A percentile compares a stretch with the other conserved stretches of the same genome.
Conservation (phyloP, 2,329 filamentous ascomycete genomes). For the Aspergillus pseudoterreus region DNA sequence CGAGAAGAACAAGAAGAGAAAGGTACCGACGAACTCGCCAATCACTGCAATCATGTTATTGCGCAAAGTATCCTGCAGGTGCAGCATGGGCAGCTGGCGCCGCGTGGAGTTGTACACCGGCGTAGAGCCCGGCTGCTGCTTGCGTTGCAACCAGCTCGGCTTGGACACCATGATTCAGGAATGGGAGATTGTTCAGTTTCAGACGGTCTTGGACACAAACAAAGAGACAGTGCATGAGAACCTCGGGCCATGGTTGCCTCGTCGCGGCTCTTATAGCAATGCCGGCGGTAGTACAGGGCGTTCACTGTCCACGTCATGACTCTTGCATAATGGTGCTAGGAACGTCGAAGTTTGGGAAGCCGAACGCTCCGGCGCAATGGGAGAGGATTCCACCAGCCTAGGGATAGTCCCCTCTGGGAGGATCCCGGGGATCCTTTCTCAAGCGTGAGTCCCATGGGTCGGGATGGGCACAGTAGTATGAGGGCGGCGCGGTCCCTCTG, state of each 20-base stretch:
- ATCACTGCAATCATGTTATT: slow-evolving; percentile 46
- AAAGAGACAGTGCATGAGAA: background rate
- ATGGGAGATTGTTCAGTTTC: background rate
- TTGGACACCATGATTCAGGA: background rate
- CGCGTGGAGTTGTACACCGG: slow-evolving; percentile 1
- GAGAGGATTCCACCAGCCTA: background rate
- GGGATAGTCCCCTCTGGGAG: too few species aligned
- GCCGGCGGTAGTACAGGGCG: too few species aligned
- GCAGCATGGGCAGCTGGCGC: slow-evolving; percentile 31
- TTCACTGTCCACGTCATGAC: slow-evolving; percentile 1
- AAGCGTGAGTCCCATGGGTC: too few species aligned
- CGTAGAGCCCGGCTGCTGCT: background rate
- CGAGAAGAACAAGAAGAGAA: slow-evolving; percentile 49
- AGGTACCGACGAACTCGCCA: slow-evolving; percentile 53
- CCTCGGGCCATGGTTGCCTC: background rate
- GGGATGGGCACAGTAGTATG: too few species aligned
- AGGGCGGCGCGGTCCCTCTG: too few species aligned
- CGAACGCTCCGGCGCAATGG: background rate
- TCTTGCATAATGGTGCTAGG: background rate
- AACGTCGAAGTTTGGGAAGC: background rate
- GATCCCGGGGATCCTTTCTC: too few species aligned
- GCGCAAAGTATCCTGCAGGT: slow-evolving; percentile 31
- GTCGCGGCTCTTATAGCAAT: too few species aligned
- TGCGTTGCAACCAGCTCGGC: background rate
- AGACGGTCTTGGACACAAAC: background rate